Evolutionary conservation across 306 rosid species (phyloP).

Genomic region (Lathyrus sativus): DNA sequence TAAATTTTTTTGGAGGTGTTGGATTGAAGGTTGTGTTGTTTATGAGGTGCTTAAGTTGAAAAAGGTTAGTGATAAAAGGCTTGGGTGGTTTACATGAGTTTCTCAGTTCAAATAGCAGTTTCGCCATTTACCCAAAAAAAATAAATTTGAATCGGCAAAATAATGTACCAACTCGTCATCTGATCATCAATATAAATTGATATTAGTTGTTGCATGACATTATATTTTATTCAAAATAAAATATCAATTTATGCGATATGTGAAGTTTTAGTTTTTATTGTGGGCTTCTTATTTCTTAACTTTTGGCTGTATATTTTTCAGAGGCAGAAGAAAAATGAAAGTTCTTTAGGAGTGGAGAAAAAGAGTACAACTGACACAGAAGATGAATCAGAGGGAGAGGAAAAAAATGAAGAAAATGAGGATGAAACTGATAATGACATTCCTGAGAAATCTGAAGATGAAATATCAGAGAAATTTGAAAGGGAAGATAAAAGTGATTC

Average conservation of each 20-base stretch:
- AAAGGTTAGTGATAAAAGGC: not conserved
- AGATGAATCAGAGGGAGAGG: conserved; percentile 65
- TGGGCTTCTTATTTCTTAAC: not conserved
- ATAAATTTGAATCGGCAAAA: not conserved
- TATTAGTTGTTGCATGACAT: conserved; percentile 6
- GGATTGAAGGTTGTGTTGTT: not conserved
- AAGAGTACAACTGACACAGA: conserved; percentile 68
- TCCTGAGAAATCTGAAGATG: conserved; percentile 77
- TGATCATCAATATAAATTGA: conserved; percentile 13
- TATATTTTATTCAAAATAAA: conserved; percentile 2
- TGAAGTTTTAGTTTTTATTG: not conserved
- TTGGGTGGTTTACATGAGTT: not conserved
- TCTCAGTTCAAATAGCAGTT: not conserved
- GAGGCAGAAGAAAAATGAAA: conserved; percentile 62
- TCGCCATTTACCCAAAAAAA: not conserved
- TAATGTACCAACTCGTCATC: not conserved
- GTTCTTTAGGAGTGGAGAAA: conserved; percentile 51
- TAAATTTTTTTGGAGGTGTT: not conserved
- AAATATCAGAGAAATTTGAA: conserved; percentile 59
- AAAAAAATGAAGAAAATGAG: conserved; percentile 57
- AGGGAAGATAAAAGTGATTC: conserved; percentile 71
- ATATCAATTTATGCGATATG: not conserved
- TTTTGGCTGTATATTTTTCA: conserved; percentile 33
- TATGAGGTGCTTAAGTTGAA: conserved; percentile 4
- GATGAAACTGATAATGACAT: conserved; percentile 74